Conservation (phyloP, 306 rosid species). For the Vicia villosa region DNA sequence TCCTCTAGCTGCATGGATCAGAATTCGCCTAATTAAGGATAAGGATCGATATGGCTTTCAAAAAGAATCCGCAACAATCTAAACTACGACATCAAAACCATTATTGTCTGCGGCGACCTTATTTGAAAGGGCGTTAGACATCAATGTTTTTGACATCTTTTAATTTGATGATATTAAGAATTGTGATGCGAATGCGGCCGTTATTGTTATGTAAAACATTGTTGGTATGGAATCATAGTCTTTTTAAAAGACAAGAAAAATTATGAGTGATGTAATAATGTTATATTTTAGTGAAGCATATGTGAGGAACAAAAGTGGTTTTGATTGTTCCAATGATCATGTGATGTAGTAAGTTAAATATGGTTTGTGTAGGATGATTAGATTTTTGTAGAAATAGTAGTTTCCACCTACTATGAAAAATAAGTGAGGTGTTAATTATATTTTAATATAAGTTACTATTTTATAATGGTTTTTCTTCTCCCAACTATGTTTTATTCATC, state of each 20-base stretch:
- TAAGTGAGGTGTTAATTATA: background rate
- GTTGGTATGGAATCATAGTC: background rate
- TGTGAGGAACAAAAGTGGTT: slow-evolving; percentile 60
- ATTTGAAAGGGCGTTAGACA: no score
- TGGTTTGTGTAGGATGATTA: slow-evolving; percentile 35
- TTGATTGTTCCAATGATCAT: slow-evolving; percentile 64
- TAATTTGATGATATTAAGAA: background rate
- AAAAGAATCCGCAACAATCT: background rate
- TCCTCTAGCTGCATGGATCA: slow-evolving; percentile 7
- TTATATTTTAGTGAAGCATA: slow-evolving; percentile 35
- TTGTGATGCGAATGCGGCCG: background rate
- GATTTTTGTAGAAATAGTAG: background rate
- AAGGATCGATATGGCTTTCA: background rate
- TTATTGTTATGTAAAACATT: background rate
- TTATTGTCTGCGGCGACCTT: background rate
- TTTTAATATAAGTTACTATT: background rate
- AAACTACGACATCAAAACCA: background rate
- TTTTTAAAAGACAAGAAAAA: background rate
- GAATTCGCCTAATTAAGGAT: background rate
- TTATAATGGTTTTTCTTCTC: no score
- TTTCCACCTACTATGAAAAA: background rate
- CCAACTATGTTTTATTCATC: no score
- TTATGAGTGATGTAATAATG: background rate
- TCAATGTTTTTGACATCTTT: background rate
- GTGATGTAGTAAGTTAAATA: slow-evolving; percentile 31